These are phyloP conservation scores for Lichtheimia hyalospora DNA, from an alignment of 371 early-diverging fungal genomes.

Conservation along the genomic window DNA sequence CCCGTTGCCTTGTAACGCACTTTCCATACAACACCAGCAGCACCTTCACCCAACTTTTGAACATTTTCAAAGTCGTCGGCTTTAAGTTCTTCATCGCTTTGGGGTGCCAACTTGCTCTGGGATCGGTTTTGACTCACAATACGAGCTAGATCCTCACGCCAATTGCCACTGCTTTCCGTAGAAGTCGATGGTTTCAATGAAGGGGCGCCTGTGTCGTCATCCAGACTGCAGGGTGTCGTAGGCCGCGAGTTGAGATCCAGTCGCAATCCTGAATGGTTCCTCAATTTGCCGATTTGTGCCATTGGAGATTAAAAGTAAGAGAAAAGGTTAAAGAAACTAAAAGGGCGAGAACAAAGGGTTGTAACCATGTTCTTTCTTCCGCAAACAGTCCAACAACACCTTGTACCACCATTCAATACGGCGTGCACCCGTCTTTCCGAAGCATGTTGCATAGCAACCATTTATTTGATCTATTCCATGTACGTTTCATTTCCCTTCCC, in stretches of 20 bases:
- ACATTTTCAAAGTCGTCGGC: slow-evolving; percentile 63
- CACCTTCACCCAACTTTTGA: slow-evolving; percentile 87
- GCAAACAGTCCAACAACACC: neutral
- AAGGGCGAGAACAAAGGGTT: slow-evolving; percentile 3
- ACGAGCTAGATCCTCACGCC: slow-evolving; percentile 37
- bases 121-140: slow-evolving; percentile 31
- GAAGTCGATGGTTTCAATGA: slow-evolving; percentile 16
- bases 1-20: slow-evolving; percentile 77
- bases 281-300: slow-evolving; percentile 33
- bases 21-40: slow-evolving; percentile 90
- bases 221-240: slow-evolving; percentile 17
- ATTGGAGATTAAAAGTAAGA: slow-evolving; percentile 31
- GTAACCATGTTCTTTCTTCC: too few species aligned
- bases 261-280: slow-evolving; percentile 31
- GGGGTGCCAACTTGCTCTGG: slow-evolving; percentile 12
- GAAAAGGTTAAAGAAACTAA: neutral
- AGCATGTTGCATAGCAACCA: too few species aligned
- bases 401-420: neutral
- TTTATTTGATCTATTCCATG: too few species aligned
- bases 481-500: too few species aligned
- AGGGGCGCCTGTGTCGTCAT: slow-evolving; percentile 13
- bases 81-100: slow-evolving; percentile 35
- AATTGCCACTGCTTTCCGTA: slow-evolving; percentile 16
- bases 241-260: slow-evolving; percentile 30
- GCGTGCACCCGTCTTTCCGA: too few species aligned